phyloP scores from a whole-genome alignment of 2,329 filamentous ascomycete species.

The Sclerotinia borealis region DNA sequence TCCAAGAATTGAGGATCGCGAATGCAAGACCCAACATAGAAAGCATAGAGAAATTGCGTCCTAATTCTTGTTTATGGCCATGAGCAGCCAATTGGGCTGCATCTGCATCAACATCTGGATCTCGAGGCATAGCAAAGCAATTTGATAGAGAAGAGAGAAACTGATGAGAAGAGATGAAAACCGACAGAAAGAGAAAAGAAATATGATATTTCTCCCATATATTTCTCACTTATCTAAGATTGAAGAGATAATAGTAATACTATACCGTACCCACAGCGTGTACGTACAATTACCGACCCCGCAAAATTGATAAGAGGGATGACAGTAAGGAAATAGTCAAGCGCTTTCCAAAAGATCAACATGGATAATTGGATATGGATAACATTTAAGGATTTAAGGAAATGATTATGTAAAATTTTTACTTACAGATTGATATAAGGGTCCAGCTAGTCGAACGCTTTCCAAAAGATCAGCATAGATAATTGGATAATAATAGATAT shows the following conservation, averaged over 20 bases:
- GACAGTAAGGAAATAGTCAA: constrained; percentile 6
- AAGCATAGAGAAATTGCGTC: constrained; percentile 48
- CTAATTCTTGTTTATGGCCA: constrained; percentile 44
- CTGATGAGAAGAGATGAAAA: neutral
- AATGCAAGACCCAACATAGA: constrained; percentile 56
- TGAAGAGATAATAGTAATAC: constrained; percentile 1
- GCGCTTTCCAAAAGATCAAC: neutral
- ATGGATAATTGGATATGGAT: neutral
- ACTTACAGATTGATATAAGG: neutral
- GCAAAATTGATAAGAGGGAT: constrained; percentile 11
- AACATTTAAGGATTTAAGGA: neutral
- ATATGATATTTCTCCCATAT: neutral
- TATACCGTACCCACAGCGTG: constrained; percentile 1
- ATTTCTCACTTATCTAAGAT: neutral
- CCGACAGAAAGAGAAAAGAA: neutral
- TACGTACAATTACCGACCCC: constrained; percentile 1
- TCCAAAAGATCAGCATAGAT: neutral
- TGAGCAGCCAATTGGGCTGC: constrained; percentile 44
- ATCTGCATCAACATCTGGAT: constrained; percentile 14
- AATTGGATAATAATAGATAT: no score
- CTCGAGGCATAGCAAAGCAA: neutral
- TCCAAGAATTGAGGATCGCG: constrained; percentile 53
- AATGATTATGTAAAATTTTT: constrained; percentile 8
- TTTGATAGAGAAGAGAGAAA: neutral
- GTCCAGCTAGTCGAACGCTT: neutral